These are phyloP conservation scores for Venturia asperata DNA, from an alignment of 2,329 filamentous ascomycete genomes.

Conservation along the genomic window DNA sequence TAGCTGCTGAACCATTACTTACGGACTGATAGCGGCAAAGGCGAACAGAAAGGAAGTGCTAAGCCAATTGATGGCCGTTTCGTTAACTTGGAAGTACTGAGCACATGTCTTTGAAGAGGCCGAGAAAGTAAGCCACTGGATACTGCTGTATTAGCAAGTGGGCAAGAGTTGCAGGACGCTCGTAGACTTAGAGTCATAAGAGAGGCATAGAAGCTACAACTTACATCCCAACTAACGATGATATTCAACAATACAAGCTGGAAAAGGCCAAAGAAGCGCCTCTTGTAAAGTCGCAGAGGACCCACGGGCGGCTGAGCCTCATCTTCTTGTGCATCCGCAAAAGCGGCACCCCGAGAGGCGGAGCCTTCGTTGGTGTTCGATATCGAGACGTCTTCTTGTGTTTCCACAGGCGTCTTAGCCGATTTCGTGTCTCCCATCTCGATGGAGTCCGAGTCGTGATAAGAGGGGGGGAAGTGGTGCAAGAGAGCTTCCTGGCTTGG, in stretches of 20 bases:
- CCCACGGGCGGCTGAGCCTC: neutral
- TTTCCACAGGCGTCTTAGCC: neutral
- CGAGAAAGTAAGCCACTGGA: constrained; percentile 84
- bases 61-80: constrained; percentile 84
- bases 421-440: constrained; percentile 2
- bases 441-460: constrained; percentile 1
- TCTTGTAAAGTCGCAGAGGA: constrained; percentile 55
- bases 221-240: constrained; percentile 89
- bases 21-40: constrained; percentile 66
- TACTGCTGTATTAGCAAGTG: constrained; percentile 15
- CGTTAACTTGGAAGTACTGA: constrained; percentile 65
- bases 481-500: constrained; percentile 8
- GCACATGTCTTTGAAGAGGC: constrained; percentile 70
- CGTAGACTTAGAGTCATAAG: no score
- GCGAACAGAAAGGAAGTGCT: constrained; percentile 81
- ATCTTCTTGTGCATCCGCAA: neutral
- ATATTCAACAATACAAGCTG: constrained; percentile 86
- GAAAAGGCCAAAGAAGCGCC: constrained; percentile 79
- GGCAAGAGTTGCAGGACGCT: neutral
- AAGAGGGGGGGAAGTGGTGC: neutral
- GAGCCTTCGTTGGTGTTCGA: neutral
- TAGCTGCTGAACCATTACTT: constrained; percentile 27
- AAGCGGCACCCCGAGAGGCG: neutral
- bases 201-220: constrained; percentile 33
- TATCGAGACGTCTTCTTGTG: neutral